These are phyloP conservation scores for Agrostemma githago DNA, from an alignment of 148 eudicot species.

Conservation along the genomic window DNA sequence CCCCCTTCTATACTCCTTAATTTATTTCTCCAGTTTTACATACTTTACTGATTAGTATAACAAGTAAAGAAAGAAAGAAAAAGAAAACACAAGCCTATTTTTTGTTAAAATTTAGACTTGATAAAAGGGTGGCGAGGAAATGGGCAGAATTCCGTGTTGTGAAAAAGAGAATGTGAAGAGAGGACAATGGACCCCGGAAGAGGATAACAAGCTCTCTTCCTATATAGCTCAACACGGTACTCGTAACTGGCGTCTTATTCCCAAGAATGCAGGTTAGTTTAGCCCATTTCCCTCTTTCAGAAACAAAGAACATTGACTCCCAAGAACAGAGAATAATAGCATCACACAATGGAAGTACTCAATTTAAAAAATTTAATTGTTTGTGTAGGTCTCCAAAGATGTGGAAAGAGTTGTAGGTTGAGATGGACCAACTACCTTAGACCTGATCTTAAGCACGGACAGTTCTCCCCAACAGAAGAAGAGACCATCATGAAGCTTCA, in stretches of 20 bases:
- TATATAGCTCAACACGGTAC: constrained; percentile 94
- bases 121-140: constrained; percentile 12
- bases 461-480: constrained; percentile 78
- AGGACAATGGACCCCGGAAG: constrained; percentile 98
- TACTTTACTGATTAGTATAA: constrained; percentile 14
- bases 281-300: background rate
- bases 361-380: background rate
- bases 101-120: background rate
- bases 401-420: constrained; percentile 93
- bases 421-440: constrained; percentile 95
- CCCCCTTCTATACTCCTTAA: background rate
- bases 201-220: constrained; percentile 94
- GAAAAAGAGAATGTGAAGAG: constrained; percentile 91
- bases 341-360: background rate
- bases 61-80: background rate
- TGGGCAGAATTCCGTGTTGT: constrained; percentile 93
- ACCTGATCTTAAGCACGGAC: constrained; percentile 89
- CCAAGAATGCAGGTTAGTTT: constrained; percentile 75
- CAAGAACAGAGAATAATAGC: background rate
- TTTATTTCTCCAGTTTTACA: background rate
- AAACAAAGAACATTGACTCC: background rate
- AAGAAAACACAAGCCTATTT: background rate
- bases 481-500: constrained; percentile 83
- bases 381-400: constrained; percentile 70
- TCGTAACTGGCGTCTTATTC: constrained; percentile 91